These are phyloP conservation scores for Blastobotrys persicus DNA, from an alignment of 1,139 yeast genomes.

Conservation along the genomic window DNA sequence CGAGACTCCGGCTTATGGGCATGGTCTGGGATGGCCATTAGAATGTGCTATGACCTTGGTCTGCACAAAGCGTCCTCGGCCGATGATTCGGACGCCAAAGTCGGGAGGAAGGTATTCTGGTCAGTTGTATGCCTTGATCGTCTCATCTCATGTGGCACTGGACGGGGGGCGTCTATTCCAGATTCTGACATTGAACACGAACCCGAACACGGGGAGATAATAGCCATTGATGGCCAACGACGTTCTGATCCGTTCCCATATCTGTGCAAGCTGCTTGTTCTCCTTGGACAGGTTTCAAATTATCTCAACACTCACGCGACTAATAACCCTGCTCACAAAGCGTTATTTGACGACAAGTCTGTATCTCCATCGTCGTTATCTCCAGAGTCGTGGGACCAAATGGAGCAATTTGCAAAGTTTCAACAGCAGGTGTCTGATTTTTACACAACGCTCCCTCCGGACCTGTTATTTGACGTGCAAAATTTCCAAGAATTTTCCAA, in stretches of 20 bases:
- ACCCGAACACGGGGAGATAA: constrained; percentile 17
- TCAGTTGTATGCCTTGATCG: constrained; percentile 32
- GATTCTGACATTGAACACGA: constrained; percentile 26
- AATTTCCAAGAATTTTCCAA: constrained; percentile 31
- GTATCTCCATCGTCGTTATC: constrained; percentile 19
- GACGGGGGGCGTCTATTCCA: constrained; percentile 26
- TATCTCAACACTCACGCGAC: constrained; percentile 21
- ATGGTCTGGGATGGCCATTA: constrained; percentile 34
- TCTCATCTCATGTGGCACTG: constrained; percentile 33
- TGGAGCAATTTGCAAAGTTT: constrained; percentile 23
- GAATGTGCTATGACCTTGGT: constrained; percentile 34
- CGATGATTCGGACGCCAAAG: constrained; percentile 4
- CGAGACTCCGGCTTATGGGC: constrained; percentile 34
- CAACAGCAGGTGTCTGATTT: constrained; percentile 31
- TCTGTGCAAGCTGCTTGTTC: constrained; percentile 28
- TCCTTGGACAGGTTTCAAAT: constrained; percentile 31
- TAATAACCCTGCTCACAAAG: background rate
- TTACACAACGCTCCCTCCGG: constrained; percentile 28
- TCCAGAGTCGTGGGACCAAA: constrained; percentile 19
- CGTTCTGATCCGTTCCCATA: constrained; percentile 33
- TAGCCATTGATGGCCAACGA: constrained; percentile 10
- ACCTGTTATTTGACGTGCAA: constrained; percentile 30
- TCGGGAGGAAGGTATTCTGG: constrained; percentile 29
- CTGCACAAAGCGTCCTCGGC: constrained; percentile 25
- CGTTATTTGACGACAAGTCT: background rate